phyloP scores from a whole-genome alignment of 495 filamentous ascomycete genomes.

The Aspergillus wentii region DNA sequence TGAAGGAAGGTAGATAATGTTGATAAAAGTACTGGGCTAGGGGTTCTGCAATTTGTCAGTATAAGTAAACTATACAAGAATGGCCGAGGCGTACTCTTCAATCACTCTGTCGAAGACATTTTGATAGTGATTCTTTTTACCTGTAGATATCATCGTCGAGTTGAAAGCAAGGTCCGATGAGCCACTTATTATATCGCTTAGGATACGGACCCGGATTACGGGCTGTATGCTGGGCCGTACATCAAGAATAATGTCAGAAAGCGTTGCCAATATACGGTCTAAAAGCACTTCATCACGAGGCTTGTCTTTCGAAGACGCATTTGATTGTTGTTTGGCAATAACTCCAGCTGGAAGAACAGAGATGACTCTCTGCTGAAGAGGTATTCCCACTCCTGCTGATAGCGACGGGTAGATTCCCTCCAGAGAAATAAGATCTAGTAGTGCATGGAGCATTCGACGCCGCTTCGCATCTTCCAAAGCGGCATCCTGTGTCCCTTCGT shows the following conservation, averaged over 20 bases:
- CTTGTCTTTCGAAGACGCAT: conserved; percentile 5
- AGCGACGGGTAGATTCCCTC: conserved; percentile 55
- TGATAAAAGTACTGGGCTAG: conserved; percentile 38
- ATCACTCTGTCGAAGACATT: conserved; percentile 30
- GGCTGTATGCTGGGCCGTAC: conserved; percentile 32
- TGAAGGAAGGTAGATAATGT: conserved; percentile 43
- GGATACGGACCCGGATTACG: conserved; percentile 36
- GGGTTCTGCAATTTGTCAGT: conserved; percentile 28
- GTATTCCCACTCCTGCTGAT: conserved; percentile 49
- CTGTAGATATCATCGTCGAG: conserved; percentile 15
- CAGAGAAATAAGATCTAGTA: conserved; percentile 49
- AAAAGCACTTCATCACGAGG: conserved; percentile 30
- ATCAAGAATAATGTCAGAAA: conserved; percentile 30
- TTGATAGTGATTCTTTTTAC: conserved; percentile 18
- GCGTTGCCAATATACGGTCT: conserved; percentile 17
- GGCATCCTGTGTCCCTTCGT: conserved; percentile 15
- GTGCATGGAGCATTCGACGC: conserved; percentile 41
- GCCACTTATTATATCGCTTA: conserved; percentile 42
- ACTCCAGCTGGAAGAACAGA: conserved; percentile 44
- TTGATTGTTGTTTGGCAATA: conserved; percentile 32
- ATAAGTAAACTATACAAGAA: background rate
- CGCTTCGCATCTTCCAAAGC: conserved; percentile 39
- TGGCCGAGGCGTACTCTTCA: conserved; percentile 31
- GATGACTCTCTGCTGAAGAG: conserved; percentile 49
- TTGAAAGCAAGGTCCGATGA: conserved; percentile 37